Conservation (phyloP, 345 rosid species). For the Eucalyptus cloeziana region DNA sequence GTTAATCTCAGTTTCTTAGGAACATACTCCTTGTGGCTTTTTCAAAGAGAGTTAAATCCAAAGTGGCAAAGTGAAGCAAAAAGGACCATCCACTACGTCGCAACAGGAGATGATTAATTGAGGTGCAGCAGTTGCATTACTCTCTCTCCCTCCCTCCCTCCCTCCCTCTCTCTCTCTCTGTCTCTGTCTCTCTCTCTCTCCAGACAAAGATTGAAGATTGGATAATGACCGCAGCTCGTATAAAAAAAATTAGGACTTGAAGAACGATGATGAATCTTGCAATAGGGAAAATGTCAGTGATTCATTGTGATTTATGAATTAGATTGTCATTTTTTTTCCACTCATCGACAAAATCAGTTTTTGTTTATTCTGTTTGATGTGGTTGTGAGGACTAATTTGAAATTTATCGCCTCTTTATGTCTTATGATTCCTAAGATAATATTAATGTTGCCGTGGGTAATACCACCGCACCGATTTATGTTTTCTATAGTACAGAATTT, state of each 20-base stretch:
- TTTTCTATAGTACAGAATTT: neutral
- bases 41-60: neutral
- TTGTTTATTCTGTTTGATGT: neutral
- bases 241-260: neutral
- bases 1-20: neutral
- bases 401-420: neutral
- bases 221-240: neutral
- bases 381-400: neutral
- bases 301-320: neutral
- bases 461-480: neutral
- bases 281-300: neutral
- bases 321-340: neutral
- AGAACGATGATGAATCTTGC: neutral
- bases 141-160: neutral
- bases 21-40: neutral
- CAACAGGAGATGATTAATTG: neutral
- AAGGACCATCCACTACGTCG: neutral
- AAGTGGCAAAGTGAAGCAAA: neutral
- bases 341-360: neutral
- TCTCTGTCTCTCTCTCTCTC: neutral
- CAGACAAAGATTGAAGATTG: neutral
- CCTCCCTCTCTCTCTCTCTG: accelerated
- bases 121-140: neutral
- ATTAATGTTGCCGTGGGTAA: neutral
- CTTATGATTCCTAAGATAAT: neutral